These are phyloP conservation scores for Aegilops tauschii DNA, from an alignment of 176 grass and related monocot species.

Conservation along the genomic window DNA sequence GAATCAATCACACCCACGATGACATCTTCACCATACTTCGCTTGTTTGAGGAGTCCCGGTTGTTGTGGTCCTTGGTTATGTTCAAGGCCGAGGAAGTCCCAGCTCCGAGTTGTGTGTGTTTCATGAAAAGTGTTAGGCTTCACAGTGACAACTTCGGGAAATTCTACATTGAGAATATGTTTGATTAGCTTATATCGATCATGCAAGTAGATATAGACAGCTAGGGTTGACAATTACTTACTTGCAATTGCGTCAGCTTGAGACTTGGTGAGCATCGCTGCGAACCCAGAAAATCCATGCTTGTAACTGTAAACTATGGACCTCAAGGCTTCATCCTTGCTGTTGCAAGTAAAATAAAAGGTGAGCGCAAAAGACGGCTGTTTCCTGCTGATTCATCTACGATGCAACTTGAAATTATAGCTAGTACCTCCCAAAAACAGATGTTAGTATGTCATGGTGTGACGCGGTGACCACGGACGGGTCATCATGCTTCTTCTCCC, in stretches of 20 bases:
- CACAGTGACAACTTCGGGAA: constrained; percentile 34
- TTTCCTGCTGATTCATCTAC: no score
- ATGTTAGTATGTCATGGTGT: constrained; percentile 1
- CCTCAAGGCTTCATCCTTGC: constrained; percentile 12
- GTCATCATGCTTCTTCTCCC: constrained; percentile 29
- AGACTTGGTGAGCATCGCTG: constrained; percentile 14
- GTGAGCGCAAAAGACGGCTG: neutral
- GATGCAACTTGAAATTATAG: no score
- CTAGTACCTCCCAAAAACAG: constrained; percentile 21
- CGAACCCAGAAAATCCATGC: constrained; percentile 27
- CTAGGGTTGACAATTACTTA: neutral
- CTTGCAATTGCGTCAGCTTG: neutral
- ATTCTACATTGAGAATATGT: neutral
- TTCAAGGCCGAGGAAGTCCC: constrained; percentile 35
- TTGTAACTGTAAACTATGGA: constrained; percentile 17
- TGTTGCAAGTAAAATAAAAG: neutral
- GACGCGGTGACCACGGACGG: neutral
- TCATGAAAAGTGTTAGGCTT: neutral
- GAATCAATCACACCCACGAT: constrained; percentile 40
- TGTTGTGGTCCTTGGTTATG: neutral
- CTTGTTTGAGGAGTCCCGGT: neutral
- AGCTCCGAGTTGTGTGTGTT: constrained; percentile 41
- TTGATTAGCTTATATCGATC: neutral
- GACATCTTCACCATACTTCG: constrained; percentile 45
- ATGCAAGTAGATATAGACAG: no score